A percentile compares a stretch with the other conserved stretches of the same genome.
Conservation (phyloP, 1,284 basidiomycete genomes). For the Cystobasidium sp. region DNA sequence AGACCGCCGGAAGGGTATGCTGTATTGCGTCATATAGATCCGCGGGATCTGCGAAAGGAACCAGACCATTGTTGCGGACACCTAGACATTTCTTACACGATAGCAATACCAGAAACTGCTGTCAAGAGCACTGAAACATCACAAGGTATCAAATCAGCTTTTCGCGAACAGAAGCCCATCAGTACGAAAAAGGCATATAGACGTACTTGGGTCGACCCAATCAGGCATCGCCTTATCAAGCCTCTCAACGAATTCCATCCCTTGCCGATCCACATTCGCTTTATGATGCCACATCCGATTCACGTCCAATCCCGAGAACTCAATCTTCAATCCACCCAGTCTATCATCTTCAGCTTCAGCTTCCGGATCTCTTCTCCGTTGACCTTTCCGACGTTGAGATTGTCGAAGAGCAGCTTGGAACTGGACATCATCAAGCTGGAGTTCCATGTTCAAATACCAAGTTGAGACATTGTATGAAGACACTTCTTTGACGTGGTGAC, state of each 20-base stretch:
- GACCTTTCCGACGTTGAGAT: slow-evolving; percentile 51
- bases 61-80: no score
- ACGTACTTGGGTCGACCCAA: slow-evolving; percentile 49
- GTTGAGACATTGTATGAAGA: slow-evolving; percentile 76
- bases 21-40: no score
- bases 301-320: slow-evolving; percentile 72
- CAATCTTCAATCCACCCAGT: slow-evolving; percentile 70
- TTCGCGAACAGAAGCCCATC: not conserved
- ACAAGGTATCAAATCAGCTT: not conserved
- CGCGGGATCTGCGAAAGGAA: no score
- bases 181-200: not conserved
- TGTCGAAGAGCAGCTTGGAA: slow-evolving; percentile 52
- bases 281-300: slow-evolving; percentile 50
- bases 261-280: slow-evolving; percentile 36
- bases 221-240: slow-evolving; percentile 48
- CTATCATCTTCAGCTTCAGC: slow-evolving; percentile 59
- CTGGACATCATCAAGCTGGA: slow-evolving; percentile 62
- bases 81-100: slow-evolving; percentile 40
- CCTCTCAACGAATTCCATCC: slow-evolving; percentile 50
- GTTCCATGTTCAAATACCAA: slow-evolving; percentile 73
- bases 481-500: slow-evolving; percentile 90
- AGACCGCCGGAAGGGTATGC: no score
- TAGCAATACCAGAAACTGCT: slow-evolving; percentile 50
- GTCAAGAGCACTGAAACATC: slow-evolving; percentile 47
- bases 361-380: slow-evolving; percentile 50